Evolutionary conservation across 106 monocot genomes (phyloP).

Genomic region (Allium sativum): DNA sequence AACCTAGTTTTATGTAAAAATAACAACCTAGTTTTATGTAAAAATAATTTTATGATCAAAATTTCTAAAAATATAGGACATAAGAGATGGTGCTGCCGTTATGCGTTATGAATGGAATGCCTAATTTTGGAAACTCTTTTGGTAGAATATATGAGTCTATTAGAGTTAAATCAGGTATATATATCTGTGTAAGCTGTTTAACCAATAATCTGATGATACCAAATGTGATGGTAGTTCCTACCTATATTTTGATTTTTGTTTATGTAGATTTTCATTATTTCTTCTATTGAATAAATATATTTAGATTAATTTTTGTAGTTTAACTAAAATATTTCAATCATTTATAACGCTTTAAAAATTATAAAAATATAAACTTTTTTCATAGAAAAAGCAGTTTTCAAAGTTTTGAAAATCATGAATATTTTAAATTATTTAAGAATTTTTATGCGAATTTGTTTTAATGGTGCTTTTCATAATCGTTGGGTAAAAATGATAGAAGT

Average conservation of each 20-base stretch:
- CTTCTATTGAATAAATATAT: background rate
- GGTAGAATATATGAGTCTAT: slow-evolving; percentile 14
- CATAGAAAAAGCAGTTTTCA: too few relatives aligned
- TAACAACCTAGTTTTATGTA: too few relatives aligned
- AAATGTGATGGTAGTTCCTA: background rate
- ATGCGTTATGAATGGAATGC: slow-evolving; percentile 29
- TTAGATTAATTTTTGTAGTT: background rate
- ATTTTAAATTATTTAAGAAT: too few relatives aligned
- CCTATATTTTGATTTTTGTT: background rate
- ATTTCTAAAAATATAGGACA: too few relatives aligned
- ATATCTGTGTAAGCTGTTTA: background rate
- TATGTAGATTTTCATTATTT: background rate
- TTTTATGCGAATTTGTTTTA: too few relatives aligned
- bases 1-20: background rate
- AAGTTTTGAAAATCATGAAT: too few relatives aligned
- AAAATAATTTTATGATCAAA: background rate
- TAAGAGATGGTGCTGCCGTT: too few relatives aligned
- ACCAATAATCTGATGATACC: too few relatives aligned
- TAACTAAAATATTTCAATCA: background rate
- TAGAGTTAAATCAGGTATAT: slow-evolving; percentile 22
- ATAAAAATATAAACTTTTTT: too few relatives aligned
- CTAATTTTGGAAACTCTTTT: slow-evolving; percentile 14
- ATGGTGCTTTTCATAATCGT: too few relatives aligned
- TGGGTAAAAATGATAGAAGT: too few relatives aligned
- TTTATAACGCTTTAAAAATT: too few relatives aligned